phyloP scores from a whole-genome alignment of 108 stramenopile genomes.

The Conticribra weissflogii region DNA sequence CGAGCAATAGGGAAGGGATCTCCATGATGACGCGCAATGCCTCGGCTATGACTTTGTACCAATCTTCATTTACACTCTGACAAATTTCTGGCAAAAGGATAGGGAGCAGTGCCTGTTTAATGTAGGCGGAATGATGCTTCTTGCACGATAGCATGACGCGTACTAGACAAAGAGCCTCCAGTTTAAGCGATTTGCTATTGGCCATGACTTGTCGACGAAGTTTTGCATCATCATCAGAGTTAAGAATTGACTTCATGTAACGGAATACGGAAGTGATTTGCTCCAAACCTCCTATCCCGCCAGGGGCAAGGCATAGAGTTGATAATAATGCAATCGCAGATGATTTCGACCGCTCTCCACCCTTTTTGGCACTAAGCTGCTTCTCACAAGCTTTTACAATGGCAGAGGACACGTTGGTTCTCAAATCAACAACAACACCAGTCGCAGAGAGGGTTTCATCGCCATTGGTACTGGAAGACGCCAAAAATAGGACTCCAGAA shows the following conservation, averaged over 20 bases:
- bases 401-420: slow-evolving; percentile 61
- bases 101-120: slow-evolving; percentile 54
- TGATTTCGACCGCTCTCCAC: slow-evolving; percentile 80
- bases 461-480: slow-evolving; percentile 52
- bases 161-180: slow-evolving; percentile 90
- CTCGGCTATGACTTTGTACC: slow-evolving; percentile 98
- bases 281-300: slow-evolving; percentile 74
- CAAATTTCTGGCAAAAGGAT: slow-evolving; percentile 75
- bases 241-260: slow-evolving; percentile 68
- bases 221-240: slow-evolving; percentile 36
- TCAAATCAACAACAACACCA: slow-evolving; percentile 65
- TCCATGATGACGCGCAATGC: slow-evolving; percentile 85
- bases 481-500: slow-evolving; percentile 38
- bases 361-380: slow-evolving; percentile 81
- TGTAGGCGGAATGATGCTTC: slow-evolving; percentile 52
- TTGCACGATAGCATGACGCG: slow-evolving; percentile 68
- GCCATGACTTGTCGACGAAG: slow-evolving; percentile 46
- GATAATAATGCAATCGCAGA: slow-evolving; percentile 72
- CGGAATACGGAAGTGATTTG: slow-evolving; percentile 73
- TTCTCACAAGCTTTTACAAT: slow-evolving; percentile 82
- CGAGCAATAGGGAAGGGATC: slow-evolving; percentile 66
- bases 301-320: slow-evolving; percentile 72
- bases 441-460: slow-evolving; percentile 23
- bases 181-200: slow-evolving; percentile 84
- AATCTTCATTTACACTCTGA: slow-evolving; percentile 84